Evolutionary conservation across 768 basidiomycete species (phyloP), one percentile per base, ranked within the genome.

Genomic region (Rhodotorula graminis): DNA sequence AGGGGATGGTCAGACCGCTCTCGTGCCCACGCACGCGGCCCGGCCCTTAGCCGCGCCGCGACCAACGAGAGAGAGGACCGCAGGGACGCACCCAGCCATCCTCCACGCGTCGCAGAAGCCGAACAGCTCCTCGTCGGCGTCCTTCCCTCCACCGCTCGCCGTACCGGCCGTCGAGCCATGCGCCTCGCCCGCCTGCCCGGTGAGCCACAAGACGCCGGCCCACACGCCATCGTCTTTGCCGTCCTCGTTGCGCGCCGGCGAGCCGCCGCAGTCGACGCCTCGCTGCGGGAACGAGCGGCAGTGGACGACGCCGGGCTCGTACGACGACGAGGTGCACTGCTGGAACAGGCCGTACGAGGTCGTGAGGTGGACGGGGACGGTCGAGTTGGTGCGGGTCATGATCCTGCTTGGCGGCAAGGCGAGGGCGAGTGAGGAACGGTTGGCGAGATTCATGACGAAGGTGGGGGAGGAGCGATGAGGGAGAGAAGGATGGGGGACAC

Each of bases 241-340:
- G 33, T 37, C 33, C 15, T 56, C 55, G 14, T 14, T 46, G 44
- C 11, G 44, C 12, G 14, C n/a, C 11, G 46, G 42, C 47, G 27
- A 0, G 6, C 15, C 15, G 53, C 58, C 47, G 56, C 72, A 73
- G n/a, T 73, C 72, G 14, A 42, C 12, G 11, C 29, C 53, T 1
- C 72, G 27, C 8, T 50, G n/a, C 0, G 72, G 72, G 49, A 73
- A 73, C 37, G 56, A 44, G n/a, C 67, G 53, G 55, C 72, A 73
- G 14, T n/a, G 3, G 23, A 19, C 33, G 5, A 40, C 19, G 27
- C 64, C 60, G 0, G 57, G 44, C n/a, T n/a, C 18, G 70, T 66
- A 67, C 2, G 60, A 29, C 1, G 29, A 29, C 12, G 53, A 27
- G 1, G 55, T 40, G 64, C 70, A 71, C 31, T 21, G 33, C 11